Evolutionary conservation across 129 eudicot species (phyloP), one percentile per base, ranked within the genome.

Genomic region (Flaveria ramosissima): DNA sequence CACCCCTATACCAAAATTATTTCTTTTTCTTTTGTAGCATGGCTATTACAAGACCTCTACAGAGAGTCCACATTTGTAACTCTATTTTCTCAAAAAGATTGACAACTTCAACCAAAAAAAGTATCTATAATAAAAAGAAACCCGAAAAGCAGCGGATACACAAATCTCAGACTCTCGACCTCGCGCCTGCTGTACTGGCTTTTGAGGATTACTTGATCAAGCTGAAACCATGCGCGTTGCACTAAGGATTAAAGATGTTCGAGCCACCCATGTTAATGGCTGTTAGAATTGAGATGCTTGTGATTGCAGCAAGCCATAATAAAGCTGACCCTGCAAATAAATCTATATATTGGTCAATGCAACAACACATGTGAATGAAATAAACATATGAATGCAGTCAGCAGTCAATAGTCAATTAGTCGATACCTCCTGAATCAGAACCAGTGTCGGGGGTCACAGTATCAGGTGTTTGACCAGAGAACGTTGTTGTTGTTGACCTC

Each of bases 191-290:
- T 11, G 9, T 26, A 61, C 67, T 24, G 19, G 59, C 59, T 52
- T 36, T 36, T 46, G 13, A 46, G 32, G 16, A 32, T 30, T 47
- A 64, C 72, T 64, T 64, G 11, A 65, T 76, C 52, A 66, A 3
- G 43, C 24, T 59, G 57, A 55, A 39, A 19, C 71, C 12, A 76
- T 68, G 45, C 16, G 56, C 72, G 61, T 52, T 46, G 39, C 61
- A n/a, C 88, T 82, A 91, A 69, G 93, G 97, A 77, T 88, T 91
- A 80, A 91, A 91, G 69, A 88, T 57, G 79, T 83, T 86, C 41
- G 92, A 77, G 51, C 87, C 85, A 68, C 85, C 92, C 86, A 91
- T 79, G 77, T 81, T 84, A 21, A 86, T 53, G 51, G 97, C 94
- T 42, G 81, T 77, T 60, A 88, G 78, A 47, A 91, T 90, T 24